Conservation (phyloP, 306 rosid species). For the Malus fusca region DNA sequence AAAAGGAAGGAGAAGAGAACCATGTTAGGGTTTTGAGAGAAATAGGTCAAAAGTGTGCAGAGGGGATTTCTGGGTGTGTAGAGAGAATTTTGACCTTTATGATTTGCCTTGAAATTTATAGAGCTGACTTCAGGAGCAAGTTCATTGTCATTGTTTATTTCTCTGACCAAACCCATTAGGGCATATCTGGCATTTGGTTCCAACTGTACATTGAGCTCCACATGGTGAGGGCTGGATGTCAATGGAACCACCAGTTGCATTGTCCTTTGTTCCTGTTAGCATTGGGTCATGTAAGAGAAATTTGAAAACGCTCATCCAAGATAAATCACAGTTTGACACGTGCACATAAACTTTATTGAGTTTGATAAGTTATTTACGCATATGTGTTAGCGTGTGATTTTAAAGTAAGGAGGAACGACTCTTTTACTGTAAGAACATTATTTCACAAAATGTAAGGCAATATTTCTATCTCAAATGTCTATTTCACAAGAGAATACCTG, state of each 20-base stretch:
- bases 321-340: background rate
- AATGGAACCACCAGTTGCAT: constrained; percentile 60
- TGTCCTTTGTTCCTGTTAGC: constrained; percentile 59
- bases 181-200: constrained; percentile 76
- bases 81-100: constrained; percentile 48
- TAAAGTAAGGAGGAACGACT: background rate
- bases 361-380: background rate
- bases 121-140: constrained; percentile 58
- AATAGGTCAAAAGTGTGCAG: background rate
- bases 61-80: constrained; percentile 7
- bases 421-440: background rate
- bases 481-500: constrained; percentile 39
- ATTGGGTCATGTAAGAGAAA: constrained; percentile 1
- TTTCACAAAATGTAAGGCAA: background rate
- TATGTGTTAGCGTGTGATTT: too few relatives aligned
- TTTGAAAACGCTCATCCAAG: background rate
- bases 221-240: constrained; percentile 65
- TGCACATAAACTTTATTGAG: background rate
- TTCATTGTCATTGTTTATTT: constrained; percentile 57
- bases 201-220: constrained; percentile 57
- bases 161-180: constrained; percentile 66
- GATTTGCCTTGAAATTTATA: constrained; percentile 41
- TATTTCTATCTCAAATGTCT: background rate
- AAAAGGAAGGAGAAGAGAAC: constrained; percentile 11
- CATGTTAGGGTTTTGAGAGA: constrained; percentile 6